These are phyloP conservation scores for Furcasterigmium sp. DNA, from an alignment of 2,329 filamentous ascomycete species.

Conservation along the genomic window DNA sequence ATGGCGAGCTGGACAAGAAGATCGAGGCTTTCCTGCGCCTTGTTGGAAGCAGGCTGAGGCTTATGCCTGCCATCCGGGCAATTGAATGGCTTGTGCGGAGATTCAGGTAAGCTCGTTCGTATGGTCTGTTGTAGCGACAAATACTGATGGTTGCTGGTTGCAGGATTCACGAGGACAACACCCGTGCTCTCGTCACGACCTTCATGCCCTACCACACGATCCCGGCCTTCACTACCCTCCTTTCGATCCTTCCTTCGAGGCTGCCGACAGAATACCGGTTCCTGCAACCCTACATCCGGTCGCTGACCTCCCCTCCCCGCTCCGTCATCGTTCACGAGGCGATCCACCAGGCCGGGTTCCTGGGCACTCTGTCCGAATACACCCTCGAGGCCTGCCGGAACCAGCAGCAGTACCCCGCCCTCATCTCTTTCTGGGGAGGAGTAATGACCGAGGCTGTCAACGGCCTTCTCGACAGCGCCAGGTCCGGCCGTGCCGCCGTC, in stretches of 20 bases:
- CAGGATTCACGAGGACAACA: slow-evolving; percentile 90
- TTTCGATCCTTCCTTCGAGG: slow-evolving; percentile 78
- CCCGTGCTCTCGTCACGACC: slow-evolving; percentile 68
- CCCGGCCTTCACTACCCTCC: slow-evolving; percentile 75
- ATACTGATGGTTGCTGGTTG: slow-evolving; percentile 2
- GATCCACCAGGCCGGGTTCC: slow-evolving; percentile 70
- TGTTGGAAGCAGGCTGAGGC: slow-evolving; percentile 67
- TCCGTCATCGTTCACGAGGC: slow-evolving; percentile 80
- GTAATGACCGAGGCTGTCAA: slow-evolving; percentile 81
- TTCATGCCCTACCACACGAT: slow-evolving; percentile 91
- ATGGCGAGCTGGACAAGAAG: slow-evolving; percentile 71
- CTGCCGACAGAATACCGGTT: slow-evolving; percentile 77
- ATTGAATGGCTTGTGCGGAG: slow-evolving; percentile 92
- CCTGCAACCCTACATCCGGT: slow-evolving; percentile 78
- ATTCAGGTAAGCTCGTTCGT: slow-evolving; percentile 67
- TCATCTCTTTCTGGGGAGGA: slow-evolving; percentile 88
- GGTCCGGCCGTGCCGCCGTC: slow-evolving; percentile 69
- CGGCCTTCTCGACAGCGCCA: slow-evolving; percentile 71
- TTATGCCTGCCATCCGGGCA: slow-evolving; percentile 85
- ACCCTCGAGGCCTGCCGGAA: slow-evolving; percentile 68
- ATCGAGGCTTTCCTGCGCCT: slow-evolving; percentile 81
- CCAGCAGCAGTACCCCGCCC: slow-evolving; percentile 67
- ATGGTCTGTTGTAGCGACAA: background rate
- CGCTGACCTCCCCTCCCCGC: slow-evolving; percentile 70
- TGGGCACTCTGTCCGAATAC: slow-evolving; percentile 72